Evolutionary conservation across 352 stramenopile genomes (phyloP), one percentile per base, ranked within the genome.

Genomic region (Globisporangium paroecandrum): DNA sequence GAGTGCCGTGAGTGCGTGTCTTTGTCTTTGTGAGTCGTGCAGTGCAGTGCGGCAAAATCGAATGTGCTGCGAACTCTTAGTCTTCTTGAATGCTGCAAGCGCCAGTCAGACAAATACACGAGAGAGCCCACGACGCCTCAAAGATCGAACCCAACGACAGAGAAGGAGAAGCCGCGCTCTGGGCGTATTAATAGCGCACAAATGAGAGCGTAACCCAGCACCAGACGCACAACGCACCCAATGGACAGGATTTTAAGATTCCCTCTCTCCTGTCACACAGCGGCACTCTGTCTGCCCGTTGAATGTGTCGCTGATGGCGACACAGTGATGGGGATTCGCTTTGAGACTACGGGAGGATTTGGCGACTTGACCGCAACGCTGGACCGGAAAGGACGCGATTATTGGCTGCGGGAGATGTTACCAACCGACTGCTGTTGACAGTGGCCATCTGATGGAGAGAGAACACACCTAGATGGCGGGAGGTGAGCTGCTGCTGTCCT

Each of bases 1-100:
- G 56, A 47, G 46, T 15, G 47, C 27, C 29, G 20, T 46, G 20
- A 29, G 18, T 15, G 55, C 29, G 55, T 27, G 20, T 61, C 20
- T 61, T 61, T 49, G 38, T 20, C 38, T 46, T 46, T 61, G 32
- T 29, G n/a, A 61, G 20, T 61, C 27, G 9, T 4, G 10, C 32
- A 41, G 27, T 61, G 56, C 7, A 29, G 13, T 46, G 53, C 15
- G 27, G 54, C 36, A 8, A 46, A 9, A 12, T 12, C 18, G 20
- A 60, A 59, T 41, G 55, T 22, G 27, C 13, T 38, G 32, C 10
- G 56, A 61, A 61, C 56, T 22, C 56, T 61, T 47, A 22, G 41
- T 49, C 15, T 15, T 49, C 41, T 15, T 49, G 41, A 49, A n/a
- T n/a, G 56, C 20, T 3, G 13, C 29, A 61, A 29, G 56, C 29